Evolutionary conservation across 495 filamentous ascomycete genomes (phyloP), one percentile per base, ranked within the genome.

Genomic region (Xylaria sp.): DNA sequence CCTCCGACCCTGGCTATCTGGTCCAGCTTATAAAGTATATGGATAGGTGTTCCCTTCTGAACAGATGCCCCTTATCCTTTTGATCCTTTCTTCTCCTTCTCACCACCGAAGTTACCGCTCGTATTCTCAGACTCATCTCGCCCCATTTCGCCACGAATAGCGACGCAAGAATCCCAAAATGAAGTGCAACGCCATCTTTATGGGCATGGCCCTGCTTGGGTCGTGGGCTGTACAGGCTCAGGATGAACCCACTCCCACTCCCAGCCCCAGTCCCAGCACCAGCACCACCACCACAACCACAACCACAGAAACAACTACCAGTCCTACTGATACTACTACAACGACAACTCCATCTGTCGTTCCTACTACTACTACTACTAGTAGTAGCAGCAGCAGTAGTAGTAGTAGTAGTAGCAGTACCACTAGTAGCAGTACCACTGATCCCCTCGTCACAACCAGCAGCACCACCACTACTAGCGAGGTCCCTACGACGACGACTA

Each of bases 201-300:
- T 48, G 12, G 58, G 14, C 50, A 7, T 44, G 17, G 61, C 61
- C 61, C 61, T 55, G 0, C 21, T 26, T 26, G 48, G 35, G 5
- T 24, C 41, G 31, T 48, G 40, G 61, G 24, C 3, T 26, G 61
- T 46, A n/a, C 29, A 66, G 14, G 62, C 61, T 35, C 40, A 64
- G n/a, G 40, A n/a, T n/a, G n/a, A n/a, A n/a, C n/a, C n/a, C n/a
- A n/a, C n/a, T n/a, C n/a, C n/a, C n/a, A n/a, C n/a, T n/a, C n/a
- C n/a, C n/a, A n/a, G n/a, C n/a, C n/a, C n/a, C n/a, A n/a, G n/a
- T n/a, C n/a, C n/a, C n/a, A n/a, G n/a, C n/a, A n/a, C n/a, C n/a
- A n/a, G n/a, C n/a, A n/a, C n/a, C n/a, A n/a, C n/a, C n/a, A n/a
- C n/a, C n/a, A n/a, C n/a, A n/a, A n/a, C n/a, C n/a, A n/a, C n/a